These are phyloP conservation scores for Rhizopogon vulgaris DNA, from an alignment of 768 basidiomycete genomes.

Conservation along the genomic window DNA sequence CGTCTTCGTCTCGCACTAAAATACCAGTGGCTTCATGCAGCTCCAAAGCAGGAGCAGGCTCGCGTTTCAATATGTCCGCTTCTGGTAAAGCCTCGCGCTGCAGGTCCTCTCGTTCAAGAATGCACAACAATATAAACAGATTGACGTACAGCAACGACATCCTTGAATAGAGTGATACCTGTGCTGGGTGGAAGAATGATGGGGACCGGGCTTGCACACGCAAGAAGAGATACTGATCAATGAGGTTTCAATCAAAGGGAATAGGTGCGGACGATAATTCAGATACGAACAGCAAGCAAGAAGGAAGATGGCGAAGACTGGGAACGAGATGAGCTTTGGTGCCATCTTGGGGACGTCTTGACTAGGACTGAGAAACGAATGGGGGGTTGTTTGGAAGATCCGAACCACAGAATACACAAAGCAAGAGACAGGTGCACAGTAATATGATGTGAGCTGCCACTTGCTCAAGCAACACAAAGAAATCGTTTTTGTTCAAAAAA, in stretches of 20 bases:
- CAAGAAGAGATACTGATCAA: slow-evolving; percentile 4
- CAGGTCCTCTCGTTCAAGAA: background rate
- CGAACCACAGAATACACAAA: background rate
- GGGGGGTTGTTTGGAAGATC: background rate
- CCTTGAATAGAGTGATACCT: slow-evolving; percentile 5
- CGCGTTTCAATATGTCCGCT: background rate
- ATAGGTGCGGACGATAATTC: background rate
- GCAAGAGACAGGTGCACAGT: background rate
- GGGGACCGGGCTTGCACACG: slow-evolving; percentile 4
- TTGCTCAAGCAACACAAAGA: background rate
- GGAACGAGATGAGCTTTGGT: background rate
- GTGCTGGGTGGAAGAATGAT: slow-evolving; percentile 4
- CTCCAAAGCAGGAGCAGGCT: background rate
- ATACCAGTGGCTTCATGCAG: background rate
- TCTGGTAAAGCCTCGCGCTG: slow-evolving; percentile 4
- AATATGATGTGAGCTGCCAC: background rate
- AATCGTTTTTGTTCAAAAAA: background rate
- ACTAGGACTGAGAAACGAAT: background rate
- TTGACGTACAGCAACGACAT: slow-evolving; percentile 8
- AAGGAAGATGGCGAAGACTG: background rate
- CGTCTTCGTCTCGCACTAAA: background rate
- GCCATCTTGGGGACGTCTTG: slow-evolving; percentile 1
- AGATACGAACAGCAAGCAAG: slow-evolving; percentile 6
- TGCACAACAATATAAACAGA: background rate
- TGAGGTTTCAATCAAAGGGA: background rate